These are phyloP conservation scores for Penicillium canariense DNA, from an alignment of 495 filamentous ascomycete genomes.

Conservation along the genomic window DNA sequence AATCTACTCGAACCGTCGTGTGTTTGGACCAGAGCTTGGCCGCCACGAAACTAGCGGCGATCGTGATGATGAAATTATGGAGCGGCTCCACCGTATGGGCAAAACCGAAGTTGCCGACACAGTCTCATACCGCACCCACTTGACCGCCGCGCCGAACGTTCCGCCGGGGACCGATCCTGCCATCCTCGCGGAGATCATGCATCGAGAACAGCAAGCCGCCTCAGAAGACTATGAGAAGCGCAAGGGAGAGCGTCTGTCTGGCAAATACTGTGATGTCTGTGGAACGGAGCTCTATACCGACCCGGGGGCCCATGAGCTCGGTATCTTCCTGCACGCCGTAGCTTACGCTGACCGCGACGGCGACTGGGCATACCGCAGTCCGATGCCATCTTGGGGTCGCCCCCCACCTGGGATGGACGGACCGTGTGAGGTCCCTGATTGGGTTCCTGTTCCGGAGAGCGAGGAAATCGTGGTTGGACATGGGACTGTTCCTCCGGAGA, in stretches of 20 bases:
- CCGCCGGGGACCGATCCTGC: slow-evolving; percentile 39
- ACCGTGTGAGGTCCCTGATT: slow-evolving; percentile 51
- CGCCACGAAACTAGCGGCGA: slow-evolving; percentile 64
- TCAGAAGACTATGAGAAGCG: slow-evolving; percentile 77
- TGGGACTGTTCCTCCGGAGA: slow-evolving; percentile 32
- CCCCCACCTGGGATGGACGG: slow-evolving; percentile 65
- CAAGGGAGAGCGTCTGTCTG: slow-evolving; percentile 86
- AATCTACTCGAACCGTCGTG: slow-evolving; percentile 90
- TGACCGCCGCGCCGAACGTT: slow-evolving; percentile 42
- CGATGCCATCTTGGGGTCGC: slow-evolving; percentile 80
- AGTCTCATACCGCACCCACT: slow-evolving; percentile 65
- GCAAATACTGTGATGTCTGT: slow-evolving; percentile 75
- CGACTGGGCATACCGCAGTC: slow-evolving; percentile 81
- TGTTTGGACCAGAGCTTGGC: slow-evolving; percentile 81
- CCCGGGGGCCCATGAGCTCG: slow-evolving; percentile 83
- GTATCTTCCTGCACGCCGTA: slow-evolving; percentile 88
- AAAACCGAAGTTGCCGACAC: slow-evolving; percentile 89
- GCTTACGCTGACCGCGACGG: slow-evolving; percentile 80
- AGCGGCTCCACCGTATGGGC: slow-evolving; percentile 82
- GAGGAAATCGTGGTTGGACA: slow-evolving; percentile 40
- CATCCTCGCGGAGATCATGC: slow-evolving; percentile 43
- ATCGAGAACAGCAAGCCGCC: slow-evolving; percentile 73
- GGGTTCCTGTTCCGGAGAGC: slow-evolving; percentile 32
- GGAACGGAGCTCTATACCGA: slow-evolving; percentile 88
- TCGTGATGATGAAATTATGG: slow-evolving; percentile 84